Percentiles rank a stretch among this genome's conserved stretches.
Conservation (phyloP, 31 red algal genomes). For the Asparagopsis taxiformis region DNA sequence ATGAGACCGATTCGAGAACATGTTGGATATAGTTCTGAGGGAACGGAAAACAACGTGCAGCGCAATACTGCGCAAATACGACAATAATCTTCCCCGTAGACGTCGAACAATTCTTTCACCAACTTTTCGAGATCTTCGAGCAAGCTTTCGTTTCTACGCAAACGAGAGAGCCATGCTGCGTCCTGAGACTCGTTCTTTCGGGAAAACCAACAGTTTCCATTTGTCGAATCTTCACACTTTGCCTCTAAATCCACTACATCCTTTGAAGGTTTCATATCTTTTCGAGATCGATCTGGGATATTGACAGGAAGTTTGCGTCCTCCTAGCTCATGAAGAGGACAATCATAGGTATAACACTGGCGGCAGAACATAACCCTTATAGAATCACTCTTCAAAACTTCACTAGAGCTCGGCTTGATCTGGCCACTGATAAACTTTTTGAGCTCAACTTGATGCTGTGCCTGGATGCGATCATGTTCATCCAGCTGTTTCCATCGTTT, state of each 20-base stretch:
- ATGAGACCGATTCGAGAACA: conserved; percentile 47
- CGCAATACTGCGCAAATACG: conserved; percentile 25
- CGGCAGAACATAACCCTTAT: conserved; percentile 65
- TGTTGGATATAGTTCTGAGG: conserved; percentile 18
- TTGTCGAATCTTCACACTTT: not conserved
- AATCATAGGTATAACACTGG: conserved; percentile 64
- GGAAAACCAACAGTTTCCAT: conserved; percentile 1
- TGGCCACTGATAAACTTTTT: conserved; percentile 15
- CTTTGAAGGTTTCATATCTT: conserved; percentile 21
- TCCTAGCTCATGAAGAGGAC: conserved; percentile 38
- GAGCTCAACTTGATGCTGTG: conserved; percentile 2
- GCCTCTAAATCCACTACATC: not conserved
- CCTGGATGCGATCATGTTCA: not conserved
- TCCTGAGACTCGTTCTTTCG: not conserved
- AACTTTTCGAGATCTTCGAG: conserved; percentile 20
- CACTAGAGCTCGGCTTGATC: not conserved
- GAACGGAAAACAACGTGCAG: not conserved
- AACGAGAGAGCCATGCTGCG: conserved; percentile 4
- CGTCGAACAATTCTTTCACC: conserved; percentile 26
- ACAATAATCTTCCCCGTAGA: conserved; percentile 52
- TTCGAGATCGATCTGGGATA: conserved; percentile 40
- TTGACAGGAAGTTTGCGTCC: conserved; percentile 1
- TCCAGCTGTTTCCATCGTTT: not conserved
- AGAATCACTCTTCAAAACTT: conserved; percentile 57
- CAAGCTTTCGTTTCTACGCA: not conserved